Evolutionary conservation across 2,329 filamentous ascomycete genomes (phyloP).

Genomic region (Hypoxylon sp.): DNA sequence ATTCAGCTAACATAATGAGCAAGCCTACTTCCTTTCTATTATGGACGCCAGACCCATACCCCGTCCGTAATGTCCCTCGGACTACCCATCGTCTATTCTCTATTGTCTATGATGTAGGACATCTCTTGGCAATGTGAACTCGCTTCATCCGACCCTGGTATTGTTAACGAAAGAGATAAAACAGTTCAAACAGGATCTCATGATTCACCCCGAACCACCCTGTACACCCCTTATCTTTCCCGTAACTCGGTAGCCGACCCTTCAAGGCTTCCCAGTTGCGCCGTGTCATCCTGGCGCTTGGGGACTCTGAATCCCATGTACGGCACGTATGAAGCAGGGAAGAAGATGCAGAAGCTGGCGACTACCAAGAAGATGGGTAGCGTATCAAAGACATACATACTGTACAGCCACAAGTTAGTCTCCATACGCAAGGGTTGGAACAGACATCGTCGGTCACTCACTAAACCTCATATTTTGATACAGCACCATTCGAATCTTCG

Average conservation of each 20-base stretch:
- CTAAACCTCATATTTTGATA: slow-evolving; percentile 52
- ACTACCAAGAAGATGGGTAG: slow-evolving; percentile 53
- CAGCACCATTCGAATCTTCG: slow-evolving; percentile 46
- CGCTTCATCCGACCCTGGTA: slow-evolving; percentile 8
- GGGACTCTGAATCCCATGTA: slow-evolving; percentile 53
- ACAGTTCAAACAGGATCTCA: slow-evolving; percentile 2
- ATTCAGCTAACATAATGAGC: slow-evolving; percentile 15
- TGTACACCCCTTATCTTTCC: slow-evolving; percentile 17
- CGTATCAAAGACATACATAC: slow-evolving; percentile 54
- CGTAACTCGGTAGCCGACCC: slow-evolving; percentile 23
- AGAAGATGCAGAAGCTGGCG: slow-evolving; percentile 50
- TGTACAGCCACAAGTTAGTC: slow-evolving; percentile 26
- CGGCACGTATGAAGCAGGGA: slow-evolving; percentile 54
- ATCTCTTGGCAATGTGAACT: slow-evolving; percentile 12
- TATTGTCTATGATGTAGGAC: slow-evolving; percentile 5
- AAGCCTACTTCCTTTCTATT: slow-evolving; percentile 8
- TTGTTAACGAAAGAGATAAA: slow-evolving; percentile 2
- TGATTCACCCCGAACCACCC: slow-evolving; percentile 5
- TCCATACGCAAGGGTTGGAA: neutral
- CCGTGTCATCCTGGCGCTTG: slow-evolving; percentile 35
- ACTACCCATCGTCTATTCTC: neutral
- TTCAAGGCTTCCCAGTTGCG: slow-evolving; percentile 19
- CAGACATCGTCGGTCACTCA: slow-evolving; percentile 44
- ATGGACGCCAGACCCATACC: slow-evolving; percentile 8
- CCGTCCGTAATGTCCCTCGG: slow-evolving; percentile 11